A percentile compares a stretch with the other conserved stretches of the same genome.
Evolutionary conservation across 495 filamentous ascomycete species (phyloP).

Genomic region (Pyronema domesticum): DNA sequence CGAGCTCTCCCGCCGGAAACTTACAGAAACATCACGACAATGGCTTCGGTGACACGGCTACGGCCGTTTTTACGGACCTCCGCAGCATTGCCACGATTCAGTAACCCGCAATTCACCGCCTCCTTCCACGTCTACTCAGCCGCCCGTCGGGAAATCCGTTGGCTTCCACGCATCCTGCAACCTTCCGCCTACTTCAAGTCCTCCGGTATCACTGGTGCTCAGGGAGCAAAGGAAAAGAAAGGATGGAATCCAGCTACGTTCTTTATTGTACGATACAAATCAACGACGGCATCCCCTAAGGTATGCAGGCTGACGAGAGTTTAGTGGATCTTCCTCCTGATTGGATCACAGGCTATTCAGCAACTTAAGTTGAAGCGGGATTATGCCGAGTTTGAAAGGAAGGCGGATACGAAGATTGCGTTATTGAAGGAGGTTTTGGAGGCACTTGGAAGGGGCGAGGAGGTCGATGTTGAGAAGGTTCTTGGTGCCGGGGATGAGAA

Average conservation of each 20-base stretch:
- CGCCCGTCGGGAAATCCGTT: conserved; percentile 1
- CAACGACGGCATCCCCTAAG: neutral
- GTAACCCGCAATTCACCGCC: neutral
- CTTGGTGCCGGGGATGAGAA: conserved; percentile 65
- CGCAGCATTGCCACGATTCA: neutral
- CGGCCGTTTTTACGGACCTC: neutral
- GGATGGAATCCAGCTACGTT: conserved; percentile 88
- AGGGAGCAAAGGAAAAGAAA: conserved; percentile 32
- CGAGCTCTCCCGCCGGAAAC: too few species aligned
- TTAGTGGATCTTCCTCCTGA: conserved; percentile 60
- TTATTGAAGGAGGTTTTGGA: conserved; percentile 68
- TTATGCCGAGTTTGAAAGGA: conserved; percentile 49
- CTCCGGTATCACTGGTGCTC: conserved; percentile 4
- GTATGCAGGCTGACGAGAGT: neutral
- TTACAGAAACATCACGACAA: neutral
- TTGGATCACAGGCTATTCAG: conserved; percentile 87
- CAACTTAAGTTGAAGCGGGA: conserved; percentile 67
- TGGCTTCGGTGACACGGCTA: neutral
- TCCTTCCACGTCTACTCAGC: conserved; percentile 1
- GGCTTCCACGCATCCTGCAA: conserved; percentile 16
- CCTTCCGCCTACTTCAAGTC: conserved; percentile 8
- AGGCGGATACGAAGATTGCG: conserved; percentile 60
- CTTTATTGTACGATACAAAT: conserved; percentile 40
- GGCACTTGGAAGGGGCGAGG: conserved; percentile 62
- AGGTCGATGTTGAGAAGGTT: conserved; percentile 71